Evolutionary conservation across 331 rosid genomes (phyloP), one percentile per base, ranked within the genome.

Genomic region (Telfairia occidentalis): DNA sequence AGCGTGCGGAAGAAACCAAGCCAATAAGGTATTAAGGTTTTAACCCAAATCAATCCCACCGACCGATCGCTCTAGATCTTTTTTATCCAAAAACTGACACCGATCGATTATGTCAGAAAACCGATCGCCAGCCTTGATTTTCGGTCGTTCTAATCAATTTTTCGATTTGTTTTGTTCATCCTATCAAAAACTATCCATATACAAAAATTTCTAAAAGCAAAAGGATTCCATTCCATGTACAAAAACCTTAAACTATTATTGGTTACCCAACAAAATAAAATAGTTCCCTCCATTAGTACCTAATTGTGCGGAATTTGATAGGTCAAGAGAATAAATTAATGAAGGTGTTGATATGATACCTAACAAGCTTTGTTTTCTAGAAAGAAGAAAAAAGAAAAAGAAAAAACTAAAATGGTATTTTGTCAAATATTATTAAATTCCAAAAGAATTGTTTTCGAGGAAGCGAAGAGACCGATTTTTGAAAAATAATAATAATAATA

Each of bases 311-410:
- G 64, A n/a, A 57, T 26, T 57, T 26, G 64, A 57, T 26, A 12
- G 64, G 64, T 28, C 0, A 37, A 28, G 64, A 23, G 37, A 57
- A 24, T 12, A 57, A 35, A 60, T 1, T 63, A 10, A 34, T 63
- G 24, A 63, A 34, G 46, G 71, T 9, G 71, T 63, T 35, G 71
- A 63, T 63, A 63, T 63, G 18, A n/a, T 63, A 63, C 71, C 71
- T 63, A 35, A 63, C 48, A 34, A 63, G 3, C 71, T 59, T 59
- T 29, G 18, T 59, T 59, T 2, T 15, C 38, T 15, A 4, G 4
- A 53, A 6, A 50, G 0, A 9, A 21, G 10, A 0, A 4, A 3
- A 53, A 6, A 50, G 0, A 9, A 21, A 24, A 0, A 21, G 0
- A 52, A 5, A 52, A 18, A 16, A 64, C 4, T 18, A 19, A 63